Evolutionary conservation across 257 asterid genomes (phyloP).

Genomic region (Ilex asprella): DNA sequence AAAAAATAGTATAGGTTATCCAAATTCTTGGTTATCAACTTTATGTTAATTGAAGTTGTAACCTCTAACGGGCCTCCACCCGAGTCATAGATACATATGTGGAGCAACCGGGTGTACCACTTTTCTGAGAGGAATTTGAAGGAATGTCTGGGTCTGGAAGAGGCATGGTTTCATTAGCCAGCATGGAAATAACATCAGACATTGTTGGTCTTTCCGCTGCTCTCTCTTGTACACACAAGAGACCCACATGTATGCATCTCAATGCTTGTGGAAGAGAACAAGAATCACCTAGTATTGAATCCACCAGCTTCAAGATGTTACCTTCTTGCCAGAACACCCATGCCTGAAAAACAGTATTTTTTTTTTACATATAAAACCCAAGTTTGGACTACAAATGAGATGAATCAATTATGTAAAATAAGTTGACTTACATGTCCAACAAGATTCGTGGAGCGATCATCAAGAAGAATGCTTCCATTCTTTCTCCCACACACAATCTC

Average conservation of each 20-base stretch:
- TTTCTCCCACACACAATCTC: conserved; percentile 56
- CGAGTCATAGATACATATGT: too few relatives aligned
- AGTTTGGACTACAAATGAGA: too few relatives aligned
- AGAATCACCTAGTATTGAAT: conserved; percentile 27
- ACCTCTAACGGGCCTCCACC: too few relatives aligned
- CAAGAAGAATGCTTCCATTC: conserved; percentile 28
- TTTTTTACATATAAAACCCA: too few relatives aligned
- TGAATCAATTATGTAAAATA: too few relatives aligned
- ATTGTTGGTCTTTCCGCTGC: conserved; percentile 52
- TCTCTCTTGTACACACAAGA: conserved; percentile 63
- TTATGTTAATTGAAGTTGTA: too few relatives aligned
- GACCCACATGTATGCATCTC: conserved; percentile 54
- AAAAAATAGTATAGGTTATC: too few relatives aligned
- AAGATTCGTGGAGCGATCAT: conserved; percentile 31
- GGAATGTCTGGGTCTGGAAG: conserved; percentile 37
- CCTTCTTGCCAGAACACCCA: conserved; percentile 50
- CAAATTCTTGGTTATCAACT: too few relatives aligned
- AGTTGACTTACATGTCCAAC: conserved; percentile 42
- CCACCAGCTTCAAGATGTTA: conserved; percentile 17
- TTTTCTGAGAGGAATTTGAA: too few relatives aligned
- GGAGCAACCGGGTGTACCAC: too few relatives aligned
- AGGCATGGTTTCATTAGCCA: conserved; percentile 35
- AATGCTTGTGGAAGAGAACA: conserved; percentile 21
- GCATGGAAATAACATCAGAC: conserved; percentile 43
- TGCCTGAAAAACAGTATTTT: conserved; percentile 23